Base-by-base conservation (phyloP, 192 early-diverging fungal genomes). In the Dispira simplex region DNA sequence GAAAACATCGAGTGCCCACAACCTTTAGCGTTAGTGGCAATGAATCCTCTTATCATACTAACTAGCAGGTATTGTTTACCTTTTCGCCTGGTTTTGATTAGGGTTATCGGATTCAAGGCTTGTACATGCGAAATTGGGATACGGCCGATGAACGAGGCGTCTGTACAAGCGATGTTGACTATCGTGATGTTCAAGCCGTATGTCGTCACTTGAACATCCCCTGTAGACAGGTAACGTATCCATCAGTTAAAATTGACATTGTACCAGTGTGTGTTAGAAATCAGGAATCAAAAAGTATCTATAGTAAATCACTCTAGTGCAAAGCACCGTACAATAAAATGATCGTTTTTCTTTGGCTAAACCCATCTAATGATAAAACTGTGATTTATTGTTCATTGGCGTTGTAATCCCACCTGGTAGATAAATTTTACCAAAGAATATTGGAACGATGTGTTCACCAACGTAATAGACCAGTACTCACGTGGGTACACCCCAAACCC, bases 111-210 rank as follows among this genome's bases (percentile, higher is more conserved):
- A 55, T 94, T 0, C 76, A 85, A 46, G 95, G 81, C 0, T 72
- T 94, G 13, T 96, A 88, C 67, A 96, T 98, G 95, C 85, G 83
- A 63, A 98, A 96, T 72, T 96, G 95, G 95, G 93, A 96, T 65
- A 80, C 82, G 3, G 71, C 75, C 0, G 92, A 95, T 64, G 91
- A 95, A 23, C 32, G 60, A 18, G 88, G 83, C 27, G 75, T 78
- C 3, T 96, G 93, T 49, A 83, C 90, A 0, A 83, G 83, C 8
- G 84, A 83, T 25, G 64, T 78, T 55, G 90, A 96, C 70, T 93
- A 80, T 79, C 68, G 66, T 23, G 86, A 92, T 66, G 90, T 92
- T 3, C 85, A 89, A 46, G 53, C 65, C 3, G 85, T 90, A 0
- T 90, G 90, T 67, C 1, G 45, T 0, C 69, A 77, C n/a, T 65